These are phyloP conservation scores for Didymella exigua DNA, from an alignment of 2,329 filamentous ascomycete species.

Conservation along the genomic window DNA sequence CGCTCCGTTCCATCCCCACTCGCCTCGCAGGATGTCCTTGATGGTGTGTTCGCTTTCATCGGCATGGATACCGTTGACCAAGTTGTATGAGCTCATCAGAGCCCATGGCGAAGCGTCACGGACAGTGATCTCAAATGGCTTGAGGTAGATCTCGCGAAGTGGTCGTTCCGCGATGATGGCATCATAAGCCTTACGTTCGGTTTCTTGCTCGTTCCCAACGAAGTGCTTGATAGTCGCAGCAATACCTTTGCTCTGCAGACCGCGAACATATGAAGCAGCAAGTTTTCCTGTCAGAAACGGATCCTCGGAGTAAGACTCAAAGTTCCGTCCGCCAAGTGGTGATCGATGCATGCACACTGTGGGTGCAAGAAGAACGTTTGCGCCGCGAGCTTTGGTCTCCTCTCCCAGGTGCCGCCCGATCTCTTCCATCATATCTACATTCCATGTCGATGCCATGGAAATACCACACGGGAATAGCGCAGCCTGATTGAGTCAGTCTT, in stretches of 20 bases:
- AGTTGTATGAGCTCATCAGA: constrained; percentile 72
- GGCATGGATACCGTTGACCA: constrained; percentile 64
- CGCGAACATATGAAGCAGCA: constrained; percentile 73
- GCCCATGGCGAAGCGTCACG: constrained; percentile 71
- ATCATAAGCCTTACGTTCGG: constrained; percentile 68
- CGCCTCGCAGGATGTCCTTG: constrained; percentile 49
- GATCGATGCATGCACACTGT: constrained; percentile 83
- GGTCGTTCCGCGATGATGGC: constrained; percentile 68
- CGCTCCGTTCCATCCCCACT: constrained; percentile 51
- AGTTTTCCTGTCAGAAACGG: constrained; percentile 76
- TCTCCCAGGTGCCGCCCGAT: constrained; percentile 73
- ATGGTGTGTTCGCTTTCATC: constrained; percentile 50
- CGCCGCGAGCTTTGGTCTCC: constrained; percentile 74
- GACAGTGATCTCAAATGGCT: constrained; percentile 75
- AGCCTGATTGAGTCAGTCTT: constrained; percentile 56
- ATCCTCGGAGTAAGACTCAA: constrained; percentile 86
- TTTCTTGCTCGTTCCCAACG: constrained; percentile 76
- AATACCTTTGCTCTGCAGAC: constrained; percentile 74
- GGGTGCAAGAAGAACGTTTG: constrained; percentile 74
- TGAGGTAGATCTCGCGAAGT: constrained; percentile 73
- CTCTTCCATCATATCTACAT: constrained; percentile 70
- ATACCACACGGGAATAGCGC: constrained; percentile 81
- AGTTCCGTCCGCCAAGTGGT: constrained; percentile 82
- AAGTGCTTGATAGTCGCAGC: constrained; percentile 82
- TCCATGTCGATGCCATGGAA: constrained; percentile 80